phyloP scores from a whole-genome alignment of 2,329 filamentous ascomycete species.

The Cephalotrichum gorgonifer region DNA sequence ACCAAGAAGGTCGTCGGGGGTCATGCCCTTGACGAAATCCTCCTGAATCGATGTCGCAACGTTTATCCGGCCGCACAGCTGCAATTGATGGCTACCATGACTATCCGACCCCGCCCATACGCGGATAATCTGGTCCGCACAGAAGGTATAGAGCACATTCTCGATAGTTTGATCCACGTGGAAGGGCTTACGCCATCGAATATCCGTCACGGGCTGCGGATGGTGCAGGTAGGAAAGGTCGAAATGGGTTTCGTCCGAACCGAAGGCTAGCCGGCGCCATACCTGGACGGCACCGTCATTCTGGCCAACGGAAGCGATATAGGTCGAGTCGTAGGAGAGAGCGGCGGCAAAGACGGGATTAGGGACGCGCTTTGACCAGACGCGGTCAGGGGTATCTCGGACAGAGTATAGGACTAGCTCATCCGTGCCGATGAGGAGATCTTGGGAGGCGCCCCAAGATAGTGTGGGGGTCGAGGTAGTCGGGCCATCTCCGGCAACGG shows the following conservation, averaged over 20 bases:
- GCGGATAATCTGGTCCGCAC: slow-evolving; percentile 67
- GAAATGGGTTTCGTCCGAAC: slow-evolving; percentile 72
- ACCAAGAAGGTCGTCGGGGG: slow-evolving; percentile 22
- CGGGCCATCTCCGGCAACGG: slow-evolving; percentile 33
- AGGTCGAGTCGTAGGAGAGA: slow-evolving; percentile 77
- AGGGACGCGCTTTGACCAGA: slow-evolving; percentile 69
- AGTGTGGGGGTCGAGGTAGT: slow-evolving; percentile 36
- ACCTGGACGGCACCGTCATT: slow-evolving; percentile 83
- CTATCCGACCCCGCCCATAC: slow-evolving; percentile 75
- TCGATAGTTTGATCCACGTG: slow-evolving; percentile 70
- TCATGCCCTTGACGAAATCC: slow-evolving; percentile 10
- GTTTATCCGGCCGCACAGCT: slow-evolving; percentile 74
- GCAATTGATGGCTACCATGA: slow-evolving; percentile 59
- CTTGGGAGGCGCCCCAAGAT: slow-evolving; percentile 81
- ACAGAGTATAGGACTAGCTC: slow-evolving; percentile 59
- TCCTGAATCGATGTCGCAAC: slow-evolving; percentile 58
- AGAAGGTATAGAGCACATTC: slow-evolving; percentile 85
- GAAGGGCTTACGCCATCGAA: slow-evolving; percentile 77
- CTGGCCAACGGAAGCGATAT: slow-evolving; percentile 71
- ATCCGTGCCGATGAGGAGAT: slow-evolving; percentile 68
- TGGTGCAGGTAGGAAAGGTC: slow-evolving; percentile 89
- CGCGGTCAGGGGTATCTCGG: slow-evolving; percentile 35
- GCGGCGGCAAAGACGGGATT: slow-evolving; percentile 62
- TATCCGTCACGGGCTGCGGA: slow-evolving; percentile 63
- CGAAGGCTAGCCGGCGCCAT: slow-evolving; percentile 82